Percentiles rank a stretch among this genome's conserved stretches.
These are phyloP conservation scores for Coprinopsis strossmayeri DNA, from an alignment of 768 basidiomycete species.

Conservation along the genomic window DNA sequence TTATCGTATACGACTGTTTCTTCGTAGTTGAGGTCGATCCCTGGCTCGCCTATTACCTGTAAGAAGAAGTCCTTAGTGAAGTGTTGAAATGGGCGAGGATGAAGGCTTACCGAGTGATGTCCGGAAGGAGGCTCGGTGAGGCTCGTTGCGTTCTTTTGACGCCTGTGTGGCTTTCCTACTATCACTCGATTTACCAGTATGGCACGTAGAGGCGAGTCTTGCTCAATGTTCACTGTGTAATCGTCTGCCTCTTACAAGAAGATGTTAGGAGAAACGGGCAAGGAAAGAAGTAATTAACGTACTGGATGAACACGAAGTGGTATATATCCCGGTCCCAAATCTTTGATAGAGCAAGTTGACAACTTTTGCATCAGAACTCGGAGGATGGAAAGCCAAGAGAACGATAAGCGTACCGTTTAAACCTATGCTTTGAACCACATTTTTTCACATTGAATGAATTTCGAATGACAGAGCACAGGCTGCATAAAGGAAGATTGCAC, in stretches of 20 bases:
- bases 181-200: constrained; percentile 56
- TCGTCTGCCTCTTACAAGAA: constrained; percentile 54
- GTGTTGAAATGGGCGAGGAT: not conserved
- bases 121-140: constrained; percentile 48
- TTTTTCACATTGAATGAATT: constrained; percentile 53
- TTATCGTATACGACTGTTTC: constrained; percentile 64
- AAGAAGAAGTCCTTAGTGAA: too few species aligned
- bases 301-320: constrained; percentile 63
- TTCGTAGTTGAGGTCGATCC: constrained; percentile 58
- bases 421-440: constrained; percentile 36
- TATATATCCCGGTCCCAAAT: constrained; percentile 68
- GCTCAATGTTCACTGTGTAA: constrained; percentile 40
- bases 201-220: constrained; percentile 37
- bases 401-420: constrained; percentile 8
- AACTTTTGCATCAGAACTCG: not conserved
- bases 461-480: constrained; percentile 50
- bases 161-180: constrained; percentile 51
- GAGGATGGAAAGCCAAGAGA: too few species aligned
- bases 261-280: constrained; percentile 3
- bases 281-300: constrained; percentile 16
- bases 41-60: constrained; percentile 59
- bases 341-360: constrained; percentile 22
- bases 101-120: constrained; percentile 48
- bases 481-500: constrained; percentile 45
- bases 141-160: constrained; percentile 40